Base-by-base conservation (phyloP, 805 yeast genomes). In the Spathaspora arborariae region DNA sequence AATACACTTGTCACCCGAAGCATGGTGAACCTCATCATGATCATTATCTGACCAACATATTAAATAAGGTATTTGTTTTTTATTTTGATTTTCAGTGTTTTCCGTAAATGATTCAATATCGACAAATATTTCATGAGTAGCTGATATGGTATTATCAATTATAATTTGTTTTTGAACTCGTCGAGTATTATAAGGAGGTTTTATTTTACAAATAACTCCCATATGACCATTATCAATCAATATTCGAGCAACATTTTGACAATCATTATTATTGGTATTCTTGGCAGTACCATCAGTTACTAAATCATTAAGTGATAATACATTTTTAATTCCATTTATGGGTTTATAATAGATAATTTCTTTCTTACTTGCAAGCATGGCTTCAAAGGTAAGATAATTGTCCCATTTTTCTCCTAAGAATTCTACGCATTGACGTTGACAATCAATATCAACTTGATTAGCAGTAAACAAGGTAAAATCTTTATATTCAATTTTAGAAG, bases 21-120 rank as follows among this genome's bases (percentile, higher is more conserved):
- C 10, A 6, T 33, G 5, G 5, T 16, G 7, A 6, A 33, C 10
- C 7, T 6, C 10, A 33, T 33, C 10, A 6, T 5, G 8, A 6
- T 33, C 19, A 33, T n/a, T 33, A 33, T 33, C 10, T 5, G 9
- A 33, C 37, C 37, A 33, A 10, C 37, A 33, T 33, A 33, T 10
- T 33, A 33, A 33, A 33, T 33, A 33, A 7, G 37, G 37, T 33
- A 33, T 33, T 33, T 33, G 37, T 33, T 33, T 33, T 33, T 33
- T 33, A 33, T 16, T 33, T 33, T 33, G 5, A 33, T 7, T 33
- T 5, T 33, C 37, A 6, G 10, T 16, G 5, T 33, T 10, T 10
- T 33, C 9, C 7, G 9, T 33, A 10, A 33, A 33, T 15, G 37
- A 33, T 33, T 33, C 37, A 15, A 33, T 33, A 33, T 33, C 37